Evolutionary conservation across 164 flowering plant genomes (phyloP).

Genomic region (Nymphaea thermarum): DNA sequence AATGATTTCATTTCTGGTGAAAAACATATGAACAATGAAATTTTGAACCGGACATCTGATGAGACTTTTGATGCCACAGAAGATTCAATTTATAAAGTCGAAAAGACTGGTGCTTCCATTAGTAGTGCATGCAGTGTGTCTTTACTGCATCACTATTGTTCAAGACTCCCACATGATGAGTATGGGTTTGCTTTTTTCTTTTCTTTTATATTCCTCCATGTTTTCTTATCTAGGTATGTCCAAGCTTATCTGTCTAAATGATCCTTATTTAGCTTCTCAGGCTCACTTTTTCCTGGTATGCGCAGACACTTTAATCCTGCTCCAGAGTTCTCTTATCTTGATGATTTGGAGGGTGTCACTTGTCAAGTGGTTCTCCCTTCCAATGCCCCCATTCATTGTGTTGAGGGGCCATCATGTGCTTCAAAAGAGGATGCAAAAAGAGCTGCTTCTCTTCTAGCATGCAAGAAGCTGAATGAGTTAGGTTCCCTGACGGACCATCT

Average conservation of each 20-base stretch:
- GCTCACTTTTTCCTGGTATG: background rate
- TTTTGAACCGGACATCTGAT: constrained; percentile 39
- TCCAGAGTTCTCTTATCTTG: constrained; percentile 54
- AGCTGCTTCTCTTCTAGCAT: constrained; percentile 79
- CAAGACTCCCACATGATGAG: constrained; percentile 90
- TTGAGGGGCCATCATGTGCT: constrained; percentile 46
- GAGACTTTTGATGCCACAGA: constrained; percentile 26
- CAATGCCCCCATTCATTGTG: constrained; percentile 66
- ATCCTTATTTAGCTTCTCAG: background rate
- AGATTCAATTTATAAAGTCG: constrained; percentile 51
- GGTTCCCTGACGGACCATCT: constrained; percentile 73
- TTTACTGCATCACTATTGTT: constrained; percentile 74
- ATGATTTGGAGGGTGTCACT: constrained; percentile 51
- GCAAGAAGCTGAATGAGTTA: constrained; percentile 55
- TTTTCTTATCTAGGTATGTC: background rate
- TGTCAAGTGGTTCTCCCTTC: constrained; percentile 67
- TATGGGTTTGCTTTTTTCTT: constrained; percentile 23
- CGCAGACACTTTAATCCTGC: constrained; percentile 65
- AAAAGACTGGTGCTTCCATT: constrained; percentile 67
- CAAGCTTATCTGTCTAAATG: background rate
- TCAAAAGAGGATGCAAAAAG: constrained; percentile 69
- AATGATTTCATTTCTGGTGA: constrained; percentile 44
- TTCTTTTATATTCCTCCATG: background rate
- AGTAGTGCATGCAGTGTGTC: constrained; percentile 56
- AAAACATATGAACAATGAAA: constrained; percentile 63